Conservation (phyloP, 1,284 basidiomycete species). For the Mycosarcoma maydis region DNA sequence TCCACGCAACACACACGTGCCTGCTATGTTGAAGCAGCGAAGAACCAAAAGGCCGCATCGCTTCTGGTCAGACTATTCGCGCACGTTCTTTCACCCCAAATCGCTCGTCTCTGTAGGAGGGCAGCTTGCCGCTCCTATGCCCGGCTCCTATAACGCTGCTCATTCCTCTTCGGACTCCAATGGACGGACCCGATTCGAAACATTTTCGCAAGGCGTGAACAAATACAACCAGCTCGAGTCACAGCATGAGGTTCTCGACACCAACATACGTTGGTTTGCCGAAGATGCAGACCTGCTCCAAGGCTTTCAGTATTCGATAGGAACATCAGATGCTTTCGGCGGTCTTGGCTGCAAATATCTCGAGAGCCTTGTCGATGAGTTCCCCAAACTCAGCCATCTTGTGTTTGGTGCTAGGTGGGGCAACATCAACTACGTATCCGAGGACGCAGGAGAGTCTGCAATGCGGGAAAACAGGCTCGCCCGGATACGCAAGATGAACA, state of each 20-base stretch:
- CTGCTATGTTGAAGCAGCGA: conserved; percentile 4
- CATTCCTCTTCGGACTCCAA: conserved; percentile 3
- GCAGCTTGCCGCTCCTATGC: conserved; percentile 41
- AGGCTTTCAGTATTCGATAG: conserved; percentile 52
- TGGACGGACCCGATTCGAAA: conserved; percentile 38
- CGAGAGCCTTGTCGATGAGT: conserved; percentile 57
- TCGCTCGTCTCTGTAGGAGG: conserved; percentile 55
- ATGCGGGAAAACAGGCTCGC: conserved; percentile 29
- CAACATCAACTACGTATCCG: conserved; percentile 7
- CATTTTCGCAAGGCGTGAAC: conserved; percentile 45
- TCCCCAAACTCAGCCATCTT: conserved; percentile 51
- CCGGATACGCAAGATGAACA: conserved; percentile 50
- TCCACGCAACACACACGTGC: background rate
- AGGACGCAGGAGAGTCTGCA: conserved; percentile 6
- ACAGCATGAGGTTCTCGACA: conserved; percentile 54
- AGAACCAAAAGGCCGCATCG: conserved; percentile 15
- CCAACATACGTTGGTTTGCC: conserved; percentile 58
- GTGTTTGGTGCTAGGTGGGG: conserved; percentile 48
- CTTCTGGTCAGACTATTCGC: conserved; percentile 62
- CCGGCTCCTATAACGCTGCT: conserved; percentile 38
- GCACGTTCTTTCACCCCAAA: conserved; percentile 51
- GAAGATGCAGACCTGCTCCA: conserved; percentile 62
- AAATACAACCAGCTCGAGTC: conserved; percentile 48
- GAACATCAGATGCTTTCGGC: conserved; percentile 55
- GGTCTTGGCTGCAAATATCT: conserved; percentile 50